Conservation (phyloP, 1,139 yeast genomes). For the Nakaseomyces bracarensis region DNA sequence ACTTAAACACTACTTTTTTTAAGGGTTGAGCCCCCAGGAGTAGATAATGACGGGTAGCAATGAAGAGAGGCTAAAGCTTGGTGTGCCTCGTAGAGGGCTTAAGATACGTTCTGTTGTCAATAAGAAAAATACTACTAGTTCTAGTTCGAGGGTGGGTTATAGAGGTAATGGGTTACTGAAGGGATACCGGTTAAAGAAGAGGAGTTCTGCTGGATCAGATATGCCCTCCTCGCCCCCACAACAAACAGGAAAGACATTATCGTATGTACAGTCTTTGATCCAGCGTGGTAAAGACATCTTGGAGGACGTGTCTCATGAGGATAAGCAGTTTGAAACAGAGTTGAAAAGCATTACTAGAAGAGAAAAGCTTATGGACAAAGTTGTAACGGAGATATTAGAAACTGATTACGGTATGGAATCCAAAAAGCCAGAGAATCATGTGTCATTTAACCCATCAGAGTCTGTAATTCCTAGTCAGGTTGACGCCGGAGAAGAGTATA, state of each 20-base stretch:
- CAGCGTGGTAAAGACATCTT: conserved; percentile 35
- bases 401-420: background rate
- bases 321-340: conserved; percentile 10
- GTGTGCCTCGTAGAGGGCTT: conserved; percentile 3
- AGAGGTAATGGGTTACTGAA: background rate
- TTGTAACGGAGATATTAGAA: background rate
- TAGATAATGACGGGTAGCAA: background rate
- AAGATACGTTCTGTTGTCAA: background rate
- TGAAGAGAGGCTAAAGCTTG: background rate
- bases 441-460: conserved; percentile 18
- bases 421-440: conserved; percentile 11
- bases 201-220: background rate
- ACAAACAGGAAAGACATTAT: conserved; percentile 27
- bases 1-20: background rate
- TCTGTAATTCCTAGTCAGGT: conserved; percentile 11
- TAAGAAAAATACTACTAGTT: background rate
- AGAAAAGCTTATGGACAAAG: conserved; percentile 2
- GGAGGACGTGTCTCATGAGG: conserved; percentile 32
- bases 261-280: conserved; percentile 45
- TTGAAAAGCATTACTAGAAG: background rate
- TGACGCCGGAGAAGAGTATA: conserved; percentile 1
- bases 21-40: no score
- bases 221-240: background rate
- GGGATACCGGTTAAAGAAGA: no score
- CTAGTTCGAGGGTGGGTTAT: background rate